phyloP scores from a whole-genome alignment of 257 asterid genomes.

The Ehretia macrophylla region DNA sequence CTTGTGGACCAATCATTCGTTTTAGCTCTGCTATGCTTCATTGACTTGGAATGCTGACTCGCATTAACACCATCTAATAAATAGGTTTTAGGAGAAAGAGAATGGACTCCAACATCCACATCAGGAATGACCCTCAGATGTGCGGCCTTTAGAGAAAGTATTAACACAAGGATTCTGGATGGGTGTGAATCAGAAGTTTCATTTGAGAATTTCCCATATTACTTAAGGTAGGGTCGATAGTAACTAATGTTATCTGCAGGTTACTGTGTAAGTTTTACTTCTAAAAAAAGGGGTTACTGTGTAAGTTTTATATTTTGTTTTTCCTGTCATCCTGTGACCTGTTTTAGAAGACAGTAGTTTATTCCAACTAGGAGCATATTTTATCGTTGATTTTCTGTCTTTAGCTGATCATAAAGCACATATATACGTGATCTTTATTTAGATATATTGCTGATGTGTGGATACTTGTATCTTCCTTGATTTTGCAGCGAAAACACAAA shows the following conservation, averaged over 20 bases:
- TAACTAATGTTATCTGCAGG: background rate
- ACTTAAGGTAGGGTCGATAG: slow-evolving; percentile 52
- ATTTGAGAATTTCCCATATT: slow-evolving; percentile 82
- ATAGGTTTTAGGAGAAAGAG: slow-evolving; percentile 56
- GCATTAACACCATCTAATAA: slow-evolving; percentile 12
- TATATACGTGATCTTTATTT: background rate
- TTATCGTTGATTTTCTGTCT: background rate
- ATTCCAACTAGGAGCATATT: too few species aligned
- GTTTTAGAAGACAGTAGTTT: too few species aligned
- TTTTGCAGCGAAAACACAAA: slow-evolving; percentile 81
- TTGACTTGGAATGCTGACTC: slow-evolving; percentile 16
- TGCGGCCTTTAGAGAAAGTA: slow-evolving; percentile 59
- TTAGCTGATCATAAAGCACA: slow-evolving; percentile 1
- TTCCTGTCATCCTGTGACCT: background rate
- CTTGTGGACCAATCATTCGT: slow-evolving; percentile 16
- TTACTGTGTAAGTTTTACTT: too few species aligned
- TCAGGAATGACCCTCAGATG: slow-evolving; percentile 50
- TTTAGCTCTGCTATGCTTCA: background rate
- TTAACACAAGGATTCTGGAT: slow-evolving; percentile 51
- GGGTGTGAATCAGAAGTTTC: slow-evolving; percentile 62
- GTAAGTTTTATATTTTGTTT: too few species aligned
- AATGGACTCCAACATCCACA: slow-evolving; percentile 51
- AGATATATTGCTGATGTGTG: slow-evolving; percentile 1
- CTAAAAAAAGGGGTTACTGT: too few species aligned
- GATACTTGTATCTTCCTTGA: slow-evolving; percentile 15